Percentiles rank a stretch among this genome's conserved stretches.
Conservation (phyloP, 176 grass and related monocot species). For the Juncus effusus region DNA sequence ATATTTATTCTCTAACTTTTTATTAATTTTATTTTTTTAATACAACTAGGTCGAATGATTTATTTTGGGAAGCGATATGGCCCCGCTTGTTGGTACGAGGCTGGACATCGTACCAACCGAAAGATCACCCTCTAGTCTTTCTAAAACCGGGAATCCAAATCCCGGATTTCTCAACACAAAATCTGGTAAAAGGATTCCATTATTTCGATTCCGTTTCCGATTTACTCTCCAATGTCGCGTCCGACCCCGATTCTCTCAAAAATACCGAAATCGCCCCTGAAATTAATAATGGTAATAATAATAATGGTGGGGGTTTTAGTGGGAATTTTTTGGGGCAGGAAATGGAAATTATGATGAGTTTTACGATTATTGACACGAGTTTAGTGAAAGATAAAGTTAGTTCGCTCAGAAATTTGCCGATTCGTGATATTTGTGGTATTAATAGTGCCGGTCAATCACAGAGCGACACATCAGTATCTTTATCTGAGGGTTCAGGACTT, state of each 20-base stretch:
- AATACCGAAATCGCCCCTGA: too few species aligned
- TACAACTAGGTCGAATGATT: constrained; percentile 67
- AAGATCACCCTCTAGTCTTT: neutral
- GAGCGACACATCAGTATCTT: too few species aligned
- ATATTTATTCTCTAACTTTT: too few species aligned
- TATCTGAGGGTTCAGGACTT: too few species aligned
- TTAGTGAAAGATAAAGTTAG: constrained; percentile 64
- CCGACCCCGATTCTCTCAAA: constrained; percentile 49
- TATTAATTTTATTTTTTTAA: too few species aligned
- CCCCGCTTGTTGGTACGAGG: constrained; percentile 40
- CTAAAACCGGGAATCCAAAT: constrained; percentile 75
- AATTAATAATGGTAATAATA: constrained; percentile 41
- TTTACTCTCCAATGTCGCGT: constrained; percentile 92
- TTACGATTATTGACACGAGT: constrained; percentile 95
- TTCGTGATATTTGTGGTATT: constrained; percentile 38
- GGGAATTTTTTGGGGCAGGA: constrained; percentile 39
- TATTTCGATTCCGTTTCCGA: constrained; percentile 98
- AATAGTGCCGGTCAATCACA: constrained; percentile 28
- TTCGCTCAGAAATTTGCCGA: constrained; percentile 64
- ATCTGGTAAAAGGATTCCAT: constrained; percentile 84
- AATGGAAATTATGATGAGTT: constrained; percentile 67
- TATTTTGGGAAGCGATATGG: constrained; percentile 99
- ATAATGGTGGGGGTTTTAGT: constrained; percentile 27
- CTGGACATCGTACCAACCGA: constrained; percentile 5
- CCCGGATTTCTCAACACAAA: constrained; percentile 73